Percentiles rank a stretch among this genome's conserved stretches.
Conservation (phyloP, 1,284 basidiomycete species). For the Earliella scabrosa region DNA sequence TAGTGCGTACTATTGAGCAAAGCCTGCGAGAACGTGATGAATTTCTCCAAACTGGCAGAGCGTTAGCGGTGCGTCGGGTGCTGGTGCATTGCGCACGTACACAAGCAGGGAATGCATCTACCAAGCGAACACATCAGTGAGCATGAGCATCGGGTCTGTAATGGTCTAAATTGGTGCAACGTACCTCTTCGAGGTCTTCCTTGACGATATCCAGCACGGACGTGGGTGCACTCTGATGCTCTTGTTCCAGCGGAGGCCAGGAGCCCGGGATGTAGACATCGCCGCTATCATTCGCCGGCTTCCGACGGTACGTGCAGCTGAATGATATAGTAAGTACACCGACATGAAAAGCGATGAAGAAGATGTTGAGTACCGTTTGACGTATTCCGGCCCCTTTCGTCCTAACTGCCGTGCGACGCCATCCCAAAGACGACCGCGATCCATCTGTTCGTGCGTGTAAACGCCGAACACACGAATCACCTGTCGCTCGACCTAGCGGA, state of each 20-base stretch:
- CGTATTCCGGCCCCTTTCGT: slow-evolving; percentile 59
- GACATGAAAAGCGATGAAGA: no score
- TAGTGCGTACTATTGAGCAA: slow-evolving; percentile 52
- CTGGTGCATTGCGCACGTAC: no score
- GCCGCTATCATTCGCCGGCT: slow-evolving; percentile 41
- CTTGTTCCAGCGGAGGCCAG: slow-evolving; percentile 28
- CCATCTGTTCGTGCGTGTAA: slow-evolving; percentile 63
- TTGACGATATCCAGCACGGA: slow-evolving; percentile 34
- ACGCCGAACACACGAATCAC: slow-evolving; percentile 67
- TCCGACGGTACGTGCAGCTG: slow-evolving; percentile 50
- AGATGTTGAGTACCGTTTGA: slow-evolving; percentile 43
- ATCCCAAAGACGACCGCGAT: slow-evolving; percentile 56
- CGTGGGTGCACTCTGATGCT: slow-evolving; percentile 11
- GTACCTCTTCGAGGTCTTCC: slow-evolving; percentile 50
- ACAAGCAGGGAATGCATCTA: slow-evolving; percentile 61
- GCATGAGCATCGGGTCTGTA: no score
- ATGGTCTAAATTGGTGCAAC: no score
- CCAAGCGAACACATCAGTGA: no score
- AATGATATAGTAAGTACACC: no score
- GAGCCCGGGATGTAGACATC: slow-evolving; percentile 45
- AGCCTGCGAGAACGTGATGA: slow-evolving; percentile 64
- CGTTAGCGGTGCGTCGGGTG: no score
- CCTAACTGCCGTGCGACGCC: slow-evolving; percentile 55
- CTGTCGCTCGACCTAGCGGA: slow-evolving; percentile 59
- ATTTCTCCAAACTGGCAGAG: slow-evolving; percentile 76